phyloP scores from a whole-genome alignment of 2,329 filamentous ascomycete species.

The Aspergillus candidus region DNA sequence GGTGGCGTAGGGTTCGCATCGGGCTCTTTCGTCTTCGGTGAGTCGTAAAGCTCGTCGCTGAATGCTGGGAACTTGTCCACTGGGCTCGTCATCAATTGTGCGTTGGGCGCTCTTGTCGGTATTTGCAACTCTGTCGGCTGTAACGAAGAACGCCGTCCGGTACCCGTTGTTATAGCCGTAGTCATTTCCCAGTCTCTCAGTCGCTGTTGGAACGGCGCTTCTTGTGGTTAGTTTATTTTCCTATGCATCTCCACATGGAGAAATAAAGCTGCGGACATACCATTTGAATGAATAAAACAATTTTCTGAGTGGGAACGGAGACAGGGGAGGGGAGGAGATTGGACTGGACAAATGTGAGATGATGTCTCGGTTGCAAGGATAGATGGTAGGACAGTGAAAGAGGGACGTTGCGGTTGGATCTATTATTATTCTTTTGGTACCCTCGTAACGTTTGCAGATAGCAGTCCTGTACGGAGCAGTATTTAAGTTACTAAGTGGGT shows the following conservation, averaged over 20 bases:
- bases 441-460: too few species aligned
- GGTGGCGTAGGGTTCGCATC: conserved; percentile 22
- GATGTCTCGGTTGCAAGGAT: too few species aligned
- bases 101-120: conserved; percentile 21
- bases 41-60: conserved; percentile 32
- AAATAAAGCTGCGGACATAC: too few species aligned
- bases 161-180: conserved; percentile 35
- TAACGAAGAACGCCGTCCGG: conserved; percentile 35
- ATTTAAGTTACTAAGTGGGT: neutral
- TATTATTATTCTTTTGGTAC: neutral
- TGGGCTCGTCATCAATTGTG: conserved; percentile 30
- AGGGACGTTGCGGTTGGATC: too few species aligned
- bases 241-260: neutral
- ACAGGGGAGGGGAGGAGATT: too few species aligned
- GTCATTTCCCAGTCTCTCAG: conserved; percentile 26
- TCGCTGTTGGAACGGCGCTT: neutral
- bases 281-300: too few species aligned
- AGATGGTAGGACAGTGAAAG: too few species aligned
- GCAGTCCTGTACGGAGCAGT: neutral
- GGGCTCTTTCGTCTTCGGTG: conserved; percentile 19
- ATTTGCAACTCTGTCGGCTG: conserved; percentile 31
- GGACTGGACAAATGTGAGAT: too few species aligned
- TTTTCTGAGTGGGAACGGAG: too few species aligned
- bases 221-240: neutral
- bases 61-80: conserved; percentile 41